Evolutionary conservation across 2,329 filamentous ascomycete species (phyloP).

Genomic region (Calcarisporium arbuscula): DNA sequence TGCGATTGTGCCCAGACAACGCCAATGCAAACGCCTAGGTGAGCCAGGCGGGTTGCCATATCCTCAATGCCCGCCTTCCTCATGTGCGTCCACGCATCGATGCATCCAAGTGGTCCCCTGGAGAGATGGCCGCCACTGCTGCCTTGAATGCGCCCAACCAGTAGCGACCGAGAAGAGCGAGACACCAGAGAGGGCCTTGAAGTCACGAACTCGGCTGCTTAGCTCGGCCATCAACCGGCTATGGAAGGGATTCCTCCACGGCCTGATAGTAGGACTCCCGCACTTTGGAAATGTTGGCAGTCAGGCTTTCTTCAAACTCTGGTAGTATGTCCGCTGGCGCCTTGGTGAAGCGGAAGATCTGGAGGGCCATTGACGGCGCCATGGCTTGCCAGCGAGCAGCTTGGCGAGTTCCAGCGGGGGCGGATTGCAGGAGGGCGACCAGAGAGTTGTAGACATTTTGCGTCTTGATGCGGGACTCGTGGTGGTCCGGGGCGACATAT

Average conservation of each 20-base stretch:
- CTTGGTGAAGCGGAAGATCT: constrained; percentile 52
- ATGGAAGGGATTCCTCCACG: constrained; percentile 44
- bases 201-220: constrained; percentile 43
- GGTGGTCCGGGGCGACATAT: constrained; percentile 29
- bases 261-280: constrained; percentile 39
- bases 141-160: constrained; percentile 38
- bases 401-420: constrained; percentile 34
- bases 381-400: constrained; percentile 46
- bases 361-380: constrained; percentile 46
- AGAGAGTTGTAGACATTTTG: constrained; percentile 47
- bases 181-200: constrained; percentile 45
- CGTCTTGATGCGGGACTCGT: constrained; percentile 36
- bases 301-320: constrained; percentile 43
- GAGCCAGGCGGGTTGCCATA: constrained; percentile 71
- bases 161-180: constrained; percentile 50
- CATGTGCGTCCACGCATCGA: constrained; percentile 36
- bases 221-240: constrained; percentile 42
- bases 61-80: constrained; percentile 54
- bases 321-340: constrained; percentile 41
- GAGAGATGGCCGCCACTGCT: constrained; percentile 22
- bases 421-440: constrained; percentile 48
- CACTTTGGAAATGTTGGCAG: constrained; percentile 35
- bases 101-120: constrained; percentile 26
- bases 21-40: constrained; percentile 85
- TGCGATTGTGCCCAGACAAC: constrained; percentile 78